phyloP scores from a whole-genome alignment of 192 early-diverging fungal species.

The Polychytrium aggregatum region DNA sequence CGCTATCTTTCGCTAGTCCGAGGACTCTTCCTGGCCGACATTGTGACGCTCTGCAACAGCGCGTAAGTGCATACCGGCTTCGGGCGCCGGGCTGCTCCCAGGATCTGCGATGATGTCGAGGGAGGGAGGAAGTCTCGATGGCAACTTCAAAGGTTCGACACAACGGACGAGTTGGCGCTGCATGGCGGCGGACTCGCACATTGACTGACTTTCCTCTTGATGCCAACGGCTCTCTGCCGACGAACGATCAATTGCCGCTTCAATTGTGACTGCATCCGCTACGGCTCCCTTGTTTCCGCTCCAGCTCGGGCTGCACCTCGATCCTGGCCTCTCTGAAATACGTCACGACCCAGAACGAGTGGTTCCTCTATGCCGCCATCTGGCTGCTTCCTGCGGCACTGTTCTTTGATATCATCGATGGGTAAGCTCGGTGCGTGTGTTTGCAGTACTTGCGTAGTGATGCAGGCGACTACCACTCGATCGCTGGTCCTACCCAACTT shows the following conservation, averaged over 20 bases:
- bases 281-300: no score
- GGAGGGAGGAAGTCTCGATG: slow-evolving; percentile 13
- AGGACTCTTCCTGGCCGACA: slow-evolving; percentile 67
- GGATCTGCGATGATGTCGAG: slow-evolving; percentile 56
- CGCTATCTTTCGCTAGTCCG: slow-evolving; percentile 13
- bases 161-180: not conserved
- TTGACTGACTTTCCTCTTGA: not conserved
- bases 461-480: no score
- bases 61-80: slow-evolving; percentile 61
- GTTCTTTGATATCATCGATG: slow-evolving; percentile 21
- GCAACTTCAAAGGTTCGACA: no score
- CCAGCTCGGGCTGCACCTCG: slow-evolving; percentile 64
- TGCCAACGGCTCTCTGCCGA: not conserved
- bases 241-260: no score
- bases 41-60: slow-evolving; percentile 78
- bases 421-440: no score
- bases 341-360: slow-evolving; percentile 17
- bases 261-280: no score
- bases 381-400: slow-evolving; percentile 18
- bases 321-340: slow-evolving; percentile 25
- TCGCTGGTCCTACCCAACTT: no score
- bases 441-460: no score
- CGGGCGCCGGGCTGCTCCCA: slow-evolving; percentile 47
- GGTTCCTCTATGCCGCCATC: slow-evolving; percentile 20
- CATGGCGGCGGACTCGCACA: not conserved